Evolutionary conservation across 78 protist species (phyloP).

Genomic region (Blattamonas nauphoetae): DNA sequence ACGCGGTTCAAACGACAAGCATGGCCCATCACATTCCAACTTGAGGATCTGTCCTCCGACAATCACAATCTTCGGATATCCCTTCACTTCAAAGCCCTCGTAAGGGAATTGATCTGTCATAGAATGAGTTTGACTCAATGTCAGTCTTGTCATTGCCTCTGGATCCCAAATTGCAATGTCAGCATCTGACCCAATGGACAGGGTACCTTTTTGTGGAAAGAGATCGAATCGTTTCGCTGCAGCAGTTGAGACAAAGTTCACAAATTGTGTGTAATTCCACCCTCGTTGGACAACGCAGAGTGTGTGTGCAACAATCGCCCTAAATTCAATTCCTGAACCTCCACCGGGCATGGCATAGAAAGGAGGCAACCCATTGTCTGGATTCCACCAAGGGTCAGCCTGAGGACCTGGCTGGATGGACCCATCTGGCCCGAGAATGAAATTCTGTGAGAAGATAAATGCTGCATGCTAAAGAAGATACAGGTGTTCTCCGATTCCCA

Average conservation of each 20-base stretch:
- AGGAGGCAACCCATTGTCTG: neutral
- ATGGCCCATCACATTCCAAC: neutral
- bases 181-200: neutral
- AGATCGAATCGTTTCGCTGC: neutral
- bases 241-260: neutral
- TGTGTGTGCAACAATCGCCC: neutral
- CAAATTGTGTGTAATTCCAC: neutral
- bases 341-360: constrained; percentile 7
- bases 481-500: neutral
- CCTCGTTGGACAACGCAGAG: neutral
- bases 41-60: neutral
- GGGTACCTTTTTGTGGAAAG: neutral
- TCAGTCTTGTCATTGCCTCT: neutral
- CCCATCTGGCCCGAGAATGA: too few species aligned
- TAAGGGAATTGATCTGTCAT: neutral
- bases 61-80: neutral
- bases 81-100: neutral
- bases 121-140: neutral
- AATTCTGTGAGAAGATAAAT: too few species aligned
- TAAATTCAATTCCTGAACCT: neutral
- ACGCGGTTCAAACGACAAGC: neutral
- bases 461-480: too few species aligned
- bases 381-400: neutral
- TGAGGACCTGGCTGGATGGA: too few species aligned
- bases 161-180: neutral